phyloP scores from a whole-genome alignment of 2,329 filamentous ascomycete genomes.

The Xylaria multiplex region DNA sequence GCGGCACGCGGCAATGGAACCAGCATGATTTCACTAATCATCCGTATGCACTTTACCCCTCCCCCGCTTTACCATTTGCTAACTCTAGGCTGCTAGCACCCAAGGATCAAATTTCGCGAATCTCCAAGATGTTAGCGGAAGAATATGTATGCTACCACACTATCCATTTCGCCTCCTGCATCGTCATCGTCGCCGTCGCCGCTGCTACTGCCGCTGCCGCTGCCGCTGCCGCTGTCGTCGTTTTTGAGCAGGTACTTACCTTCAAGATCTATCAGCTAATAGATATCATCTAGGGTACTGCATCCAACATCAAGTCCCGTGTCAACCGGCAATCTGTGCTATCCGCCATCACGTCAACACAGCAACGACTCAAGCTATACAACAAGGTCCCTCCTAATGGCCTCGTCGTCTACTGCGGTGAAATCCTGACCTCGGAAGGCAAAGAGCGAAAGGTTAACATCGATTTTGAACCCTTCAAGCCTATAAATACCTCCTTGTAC shows the following conservation, averaged over 20 bases:
- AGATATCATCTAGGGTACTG: constrained; percentile 75
- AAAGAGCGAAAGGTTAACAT: constrained; percentile 99
- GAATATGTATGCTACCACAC: constrained; percentile 78
- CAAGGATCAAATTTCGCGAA: constrained; percentile 96
- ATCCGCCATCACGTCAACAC: constrained; percentile 97
- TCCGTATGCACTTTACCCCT: constrained; percentile 71
- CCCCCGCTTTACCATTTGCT: constrained; percentile 43
- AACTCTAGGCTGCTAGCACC: constrained; percentile 77
- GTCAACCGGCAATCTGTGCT: constrained; percentile 98
- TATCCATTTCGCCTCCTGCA: not conserved
- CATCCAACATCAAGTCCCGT: constrained; percentile 99
- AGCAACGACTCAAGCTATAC: constrained; percentile 98
- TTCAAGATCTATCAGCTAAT: constrained; percentile 40
- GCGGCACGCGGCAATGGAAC: constrained; percentile 98
- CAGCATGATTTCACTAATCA: constrained; percentile 99
- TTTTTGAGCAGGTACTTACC: constrained; percentile 13
- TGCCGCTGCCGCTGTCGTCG: not conserved
- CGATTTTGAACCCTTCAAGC: constrained; percentile 99
- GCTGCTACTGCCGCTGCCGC: no score
- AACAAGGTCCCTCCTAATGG: constrained; percentile 99
- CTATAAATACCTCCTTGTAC: constrained; percentile 99
- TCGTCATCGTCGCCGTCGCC: not conserved
- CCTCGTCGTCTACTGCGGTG: constrained; percentile 98
- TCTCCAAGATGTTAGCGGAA: constrained; percentile 99
- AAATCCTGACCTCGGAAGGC: constrained; percentile 98